Conservation (phyloP, 106 monocot genomes). For the Dendrobium huoshanense region DNA sequence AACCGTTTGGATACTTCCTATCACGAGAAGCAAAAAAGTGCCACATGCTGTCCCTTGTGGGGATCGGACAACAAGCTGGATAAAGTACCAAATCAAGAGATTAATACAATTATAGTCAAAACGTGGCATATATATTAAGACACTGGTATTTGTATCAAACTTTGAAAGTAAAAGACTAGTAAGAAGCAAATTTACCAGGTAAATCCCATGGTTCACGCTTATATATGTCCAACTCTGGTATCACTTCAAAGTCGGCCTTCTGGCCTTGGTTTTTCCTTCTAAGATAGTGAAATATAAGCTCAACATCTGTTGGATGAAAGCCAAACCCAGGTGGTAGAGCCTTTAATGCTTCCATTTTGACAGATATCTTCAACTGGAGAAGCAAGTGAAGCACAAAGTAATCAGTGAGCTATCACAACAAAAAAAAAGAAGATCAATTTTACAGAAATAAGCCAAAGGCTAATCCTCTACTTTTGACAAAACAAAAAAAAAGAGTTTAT, state of each 20-base stretch:
- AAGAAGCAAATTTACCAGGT: slow-evolving; percentile 47
- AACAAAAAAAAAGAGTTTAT: background rate
- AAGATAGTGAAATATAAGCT: slow-evolving; percentile 69
- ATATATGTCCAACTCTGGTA: slow-evolving; percentile 80
- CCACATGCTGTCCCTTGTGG: slow-evolving; percentile 65
- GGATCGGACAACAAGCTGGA: slow-evolving; percentile 44
- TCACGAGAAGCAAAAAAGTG: slow-evolving; percentile 71
- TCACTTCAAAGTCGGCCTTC: slow-evolving; percentile 45
- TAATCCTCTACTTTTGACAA: background rate
- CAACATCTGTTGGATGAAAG: slow-evolving; percentile 70
- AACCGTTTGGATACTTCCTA: slow-evolving; percentile 76
- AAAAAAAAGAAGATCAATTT: background rate
- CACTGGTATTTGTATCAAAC: no score
- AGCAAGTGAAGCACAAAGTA: background rate
- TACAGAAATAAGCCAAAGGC: background rate
- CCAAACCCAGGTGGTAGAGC: slow-evolving; percentile 60
- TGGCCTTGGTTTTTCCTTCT: slow-evolving; percentile 50
- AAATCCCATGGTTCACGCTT: slow-evolving; percentile 86
- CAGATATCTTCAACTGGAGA: slow-evolving; percentile 6
- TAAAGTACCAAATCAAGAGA: no score
- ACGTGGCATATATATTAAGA: no score
- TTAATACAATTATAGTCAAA: no score
- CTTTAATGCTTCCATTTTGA: slow-evolving; percentile 32
- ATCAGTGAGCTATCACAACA: background rate
- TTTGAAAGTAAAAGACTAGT: no score